A percentile compares a stretch with the other conserved stretches of the same genome.
These are phyloP conservation scores for Trichoderma arundinaceum DNA, from an alignment of 2,329 filamentous ascomycete genomes.

Conservation along the genomic window DNA sequence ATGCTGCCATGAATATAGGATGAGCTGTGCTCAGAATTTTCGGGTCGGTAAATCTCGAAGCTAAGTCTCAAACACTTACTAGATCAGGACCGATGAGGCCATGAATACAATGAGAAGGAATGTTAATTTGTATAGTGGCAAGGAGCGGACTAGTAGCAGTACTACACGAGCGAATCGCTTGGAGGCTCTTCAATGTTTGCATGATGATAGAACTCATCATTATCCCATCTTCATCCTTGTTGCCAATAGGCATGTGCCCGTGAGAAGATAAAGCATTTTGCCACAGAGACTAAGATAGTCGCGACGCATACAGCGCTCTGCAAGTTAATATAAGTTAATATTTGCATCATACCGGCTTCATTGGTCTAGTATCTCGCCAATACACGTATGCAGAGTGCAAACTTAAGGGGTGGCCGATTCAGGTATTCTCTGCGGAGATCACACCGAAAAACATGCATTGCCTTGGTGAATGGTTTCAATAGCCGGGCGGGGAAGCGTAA, in stretches of 20 bases:
- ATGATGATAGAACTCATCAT: too few relatives aligned
- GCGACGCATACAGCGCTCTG: neutral
- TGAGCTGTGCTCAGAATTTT: too few relatives aligned
- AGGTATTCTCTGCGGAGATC: slow-evolving; percentile 14
- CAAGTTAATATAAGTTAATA: neutral
- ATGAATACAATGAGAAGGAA: too few relatives aligned
- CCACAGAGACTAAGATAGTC: too few relatives aligned
- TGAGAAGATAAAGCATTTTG: neutral
- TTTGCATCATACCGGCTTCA: neutral
- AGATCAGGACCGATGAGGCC: too few relatives aligned
- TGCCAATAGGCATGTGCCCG: neutral
- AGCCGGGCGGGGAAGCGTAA: slow-evolving; percentile 15
- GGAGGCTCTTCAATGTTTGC: too few relatives aligned
- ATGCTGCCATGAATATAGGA: too few relatives aligned
- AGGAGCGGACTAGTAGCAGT: too few relatives aligned
- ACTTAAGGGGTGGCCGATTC: neutral
- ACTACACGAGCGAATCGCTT: too few relatives aligned
- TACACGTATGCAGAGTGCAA: neutral
- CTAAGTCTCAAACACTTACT: too few relatives aligned
- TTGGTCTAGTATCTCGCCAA: neutral
- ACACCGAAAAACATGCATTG: neutral
- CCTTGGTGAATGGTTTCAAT: neutral
- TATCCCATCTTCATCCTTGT: neutral
- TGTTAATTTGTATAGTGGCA: too few relatives aligned
- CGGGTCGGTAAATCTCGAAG: too few relatives aligned